phyloP scores from a whole-genome alignment of 805 yeast genomes.

The Zygosaccharomyces bisporus region DNA sequence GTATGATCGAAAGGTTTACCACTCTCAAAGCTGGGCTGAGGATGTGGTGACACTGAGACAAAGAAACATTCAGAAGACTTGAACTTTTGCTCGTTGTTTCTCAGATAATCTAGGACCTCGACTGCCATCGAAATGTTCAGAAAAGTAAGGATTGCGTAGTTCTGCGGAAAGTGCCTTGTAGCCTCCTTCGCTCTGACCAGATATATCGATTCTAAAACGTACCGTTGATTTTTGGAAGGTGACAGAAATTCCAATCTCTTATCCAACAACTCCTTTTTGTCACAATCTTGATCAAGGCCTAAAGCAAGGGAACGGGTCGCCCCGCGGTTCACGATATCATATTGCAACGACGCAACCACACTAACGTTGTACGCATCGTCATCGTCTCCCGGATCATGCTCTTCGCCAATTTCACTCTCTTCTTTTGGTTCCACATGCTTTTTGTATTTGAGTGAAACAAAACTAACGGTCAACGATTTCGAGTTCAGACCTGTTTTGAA shows the following conservation, averaged over 20 bases:
- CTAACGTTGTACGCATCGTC: slow-evolving; percentile 14
- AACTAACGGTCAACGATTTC: slow-evolving; percentile 37
- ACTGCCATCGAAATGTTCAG: slow-evolving; percentile 30
- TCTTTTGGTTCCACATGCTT: slow-evolving; percentile 17
- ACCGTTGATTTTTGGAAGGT: slow-evolving; percentile 21
- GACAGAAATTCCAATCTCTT: slow-evolving; percentile 17
- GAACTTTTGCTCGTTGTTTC: slow-evolving; percentile 8
- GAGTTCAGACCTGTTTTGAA: slow-evolving; percentile 40
- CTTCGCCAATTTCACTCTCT: slow-evolving; percentile 4
- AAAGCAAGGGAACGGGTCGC: slow-evolving; percentile 31
- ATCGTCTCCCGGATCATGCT: slow-evolving; percentile 33
- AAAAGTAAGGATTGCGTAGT: slow-evolving; percentile 28
- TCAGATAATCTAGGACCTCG: slow-evolving; percentile 25
- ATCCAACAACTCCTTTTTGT: slow-evolving; percentile 14
- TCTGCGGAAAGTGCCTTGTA: slow-evolving; percentile 18
- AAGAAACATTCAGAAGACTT: slow-evolving; percentile 17
- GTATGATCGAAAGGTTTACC: neutral
- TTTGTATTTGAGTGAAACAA: slow-evolving; percentile 37
- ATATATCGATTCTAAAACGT: slow-evolving; percentile 28
- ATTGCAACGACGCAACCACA: slow-evolving; percentile 15
- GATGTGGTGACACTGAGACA: slow-evolving; percentile 14
- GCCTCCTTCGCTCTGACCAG: slow-evolving; percentile 21
- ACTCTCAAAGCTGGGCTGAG: slow-evolving; percentile 4
- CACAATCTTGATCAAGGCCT: slow-evolving; percentile 17
- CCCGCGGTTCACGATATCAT: slow-evolving; percentile 23